These are phyloP conservation scores for Eragrostis tef DNA, from an alignment of 202 grass and related monocot species.

Conservation along the genomic window DNA sequence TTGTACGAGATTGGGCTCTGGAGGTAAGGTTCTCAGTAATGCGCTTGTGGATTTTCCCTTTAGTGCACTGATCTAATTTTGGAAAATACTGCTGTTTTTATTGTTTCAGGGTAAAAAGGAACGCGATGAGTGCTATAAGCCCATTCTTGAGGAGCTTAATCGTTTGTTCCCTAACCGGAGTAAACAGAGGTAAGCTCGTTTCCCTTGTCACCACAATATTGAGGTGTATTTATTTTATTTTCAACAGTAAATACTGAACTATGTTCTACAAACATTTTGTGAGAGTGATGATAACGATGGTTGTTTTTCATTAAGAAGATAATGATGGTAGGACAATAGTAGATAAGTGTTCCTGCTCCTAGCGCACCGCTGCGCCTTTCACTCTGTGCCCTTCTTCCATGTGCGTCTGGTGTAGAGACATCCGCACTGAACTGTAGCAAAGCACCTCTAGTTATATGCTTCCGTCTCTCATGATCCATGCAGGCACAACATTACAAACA, in stretches of 20 bases:
- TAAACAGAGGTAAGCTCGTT: constrained; percentile 55
- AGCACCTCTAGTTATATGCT: constrained; percentile 14
- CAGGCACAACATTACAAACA: constrained; percentile 34
- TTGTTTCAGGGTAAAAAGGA: constrained; percentile 79
- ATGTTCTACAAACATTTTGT: too few species aligned
- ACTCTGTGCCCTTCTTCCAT: too few species aligned
- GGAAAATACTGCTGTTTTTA: constrained; percentile 15
- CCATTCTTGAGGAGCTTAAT: constrained; percentile 91
- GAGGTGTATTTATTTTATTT: neutral
- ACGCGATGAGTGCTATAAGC: constrained; percentile 91
- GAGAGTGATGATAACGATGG: too few species aligned
- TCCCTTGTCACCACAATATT: constrained; percentile 26
- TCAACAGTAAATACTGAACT: neutral
- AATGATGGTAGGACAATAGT: too few species aligned
- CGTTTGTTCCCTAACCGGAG: constrained; percentile 71
- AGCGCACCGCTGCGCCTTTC: too few species aligned
- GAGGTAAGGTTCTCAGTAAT: constrained; percentile 66
- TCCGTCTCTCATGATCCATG: neutral
- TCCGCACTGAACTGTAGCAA: neutral
- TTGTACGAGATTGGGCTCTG: constrained; percentile 87
- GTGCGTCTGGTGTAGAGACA: too few species aligned
- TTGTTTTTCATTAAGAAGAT: too few species aligned
- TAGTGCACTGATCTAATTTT: constrained; percentile 26
- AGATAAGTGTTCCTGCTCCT: too few species aligned
- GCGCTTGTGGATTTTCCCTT: constrained; percentile 31